Percentiles rank a stretch among this genome's conserved stretches.
Evolutionary conservation across 2,329 filamentous ascomycete genomes (phyloP).

Genomic region (Sodiomyces alkalinus): DNA sequence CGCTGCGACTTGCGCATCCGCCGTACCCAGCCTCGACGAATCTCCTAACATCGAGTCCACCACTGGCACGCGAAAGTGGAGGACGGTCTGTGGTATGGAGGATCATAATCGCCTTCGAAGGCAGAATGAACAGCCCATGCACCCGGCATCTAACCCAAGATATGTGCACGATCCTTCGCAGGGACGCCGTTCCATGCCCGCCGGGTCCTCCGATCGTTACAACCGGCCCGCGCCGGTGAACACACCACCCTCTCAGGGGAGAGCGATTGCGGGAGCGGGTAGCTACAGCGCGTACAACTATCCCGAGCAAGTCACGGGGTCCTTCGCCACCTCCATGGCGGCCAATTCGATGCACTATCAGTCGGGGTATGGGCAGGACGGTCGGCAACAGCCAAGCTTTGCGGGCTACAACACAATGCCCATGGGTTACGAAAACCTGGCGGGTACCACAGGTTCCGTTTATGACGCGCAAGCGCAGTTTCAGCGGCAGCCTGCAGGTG

Average conservation of each 20-base stretch:
- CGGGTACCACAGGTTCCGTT: conserved; percentile 29
- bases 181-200: conserved; percentile 20
- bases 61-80: no score
- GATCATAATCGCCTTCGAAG: conserved; percentile 57
- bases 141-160: conserved; percentile 40
- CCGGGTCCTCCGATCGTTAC: conserved; percentile 24
- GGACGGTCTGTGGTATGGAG: conserved; percentile 64
- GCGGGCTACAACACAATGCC: conserved; percentile 44
- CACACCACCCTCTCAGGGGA: conserved; percentile 29
- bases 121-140: conserved; percentile 57
- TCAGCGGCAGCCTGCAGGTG: conserved; percentile 59
- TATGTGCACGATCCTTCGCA: conserved; percentile 36
- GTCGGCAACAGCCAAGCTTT: conserved; percentile 40
- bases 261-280: conserved; percentile 39
- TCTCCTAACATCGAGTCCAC: no score
- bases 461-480: conserved; percentile 70
- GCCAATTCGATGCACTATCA: conserved; percentile 41
- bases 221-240: conserved; percentile 33
- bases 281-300: conserved; percentile 43
- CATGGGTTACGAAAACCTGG: conserved; percentile 49
- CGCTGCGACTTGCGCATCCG: no score
- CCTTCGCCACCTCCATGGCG: conserved; percentile 42
- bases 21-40: no score
- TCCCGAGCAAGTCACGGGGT: conserved; percentile 34
- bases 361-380: conserved; percentile 49